Base-by-base conservation (phyloP, 768 basidiomycete genomes). In the Pulveroboletus sp. region DNA sequence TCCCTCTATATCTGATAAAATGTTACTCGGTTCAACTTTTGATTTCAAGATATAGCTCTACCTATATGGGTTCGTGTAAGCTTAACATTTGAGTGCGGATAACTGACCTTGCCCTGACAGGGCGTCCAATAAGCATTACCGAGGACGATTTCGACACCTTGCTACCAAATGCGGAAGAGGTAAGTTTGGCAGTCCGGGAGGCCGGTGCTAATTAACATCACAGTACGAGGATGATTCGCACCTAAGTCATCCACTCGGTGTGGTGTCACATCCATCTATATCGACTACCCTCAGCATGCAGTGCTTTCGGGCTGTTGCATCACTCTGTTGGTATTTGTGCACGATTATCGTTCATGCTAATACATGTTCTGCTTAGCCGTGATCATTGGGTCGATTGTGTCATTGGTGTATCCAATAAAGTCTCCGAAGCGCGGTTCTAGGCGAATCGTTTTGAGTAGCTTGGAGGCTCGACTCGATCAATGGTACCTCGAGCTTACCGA, bases 401-500 rank as follows among this genome's bases (percentile, higher is more conserved):
- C 79, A 11, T 75, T 75, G 47, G 75, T 89, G 21, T 90, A 91
- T 68, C 83, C 87, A 2, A 81, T 90, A 17, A 80, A 78, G 55
- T 64, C 75, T 2, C 66, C 69, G 4, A 63, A 74, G n/a, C 69
- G 71, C 7, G 63, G 69, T 35, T 73, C 76, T 3, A 77, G 79
- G 51, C 77, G 80, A 52, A 60, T 71, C 0, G 59, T 78, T 43
- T 66, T 86, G 44, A 72, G 71, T 2, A 71, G 76, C 36, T 65
- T 89, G n/a, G 89, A 88, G 64, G 73, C 73, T 50, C 74, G 78
- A 36, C 69, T 91, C 39, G 84, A 87, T 61, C 84, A 82, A 52
- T 90, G 88, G 87, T 84, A 80, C 56, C 73, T 85, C 42, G 74
- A 77, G 24, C 74, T 91, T 18, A 84, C 87, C 0, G 80, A 85